These are phyloP conservation scores for Periconia macrospinosa DNA, from an alignment of 2,329 filamentous ascomycete genomes.

Conservation along the genomic window DNA sequence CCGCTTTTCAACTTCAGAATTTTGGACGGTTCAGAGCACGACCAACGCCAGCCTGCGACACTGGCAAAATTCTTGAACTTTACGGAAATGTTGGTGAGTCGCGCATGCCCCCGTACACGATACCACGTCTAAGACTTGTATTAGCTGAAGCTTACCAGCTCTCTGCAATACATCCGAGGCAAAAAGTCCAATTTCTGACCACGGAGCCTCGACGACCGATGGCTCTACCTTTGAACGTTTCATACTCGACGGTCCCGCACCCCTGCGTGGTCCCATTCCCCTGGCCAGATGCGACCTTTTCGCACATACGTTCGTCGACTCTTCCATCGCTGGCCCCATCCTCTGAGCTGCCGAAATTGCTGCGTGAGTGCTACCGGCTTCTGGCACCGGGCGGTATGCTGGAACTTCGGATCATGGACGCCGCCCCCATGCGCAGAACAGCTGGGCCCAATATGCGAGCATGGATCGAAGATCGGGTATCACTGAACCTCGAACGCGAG, in stretches of 20 bases:
- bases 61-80: slow-evolving; percentile 41
- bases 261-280: slow-evolving; percentile 55
- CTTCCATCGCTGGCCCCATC: slow-evolving; percentile 61
- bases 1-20: slow-evolving; percentile 51
- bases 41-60: slow-evolving; percentile 31
- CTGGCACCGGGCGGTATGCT: slow-evolving; percentile 60
- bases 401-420: slow-evolving; percentile 65
- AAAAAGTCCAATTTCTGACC: slow-evolving; percentile 42
- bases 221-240: slow-evolving; percentile 36
- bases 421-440: slow-evolving; percentile 58
- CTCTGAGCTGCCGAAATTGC: slow-evolving; percentile 58
- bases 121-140: slow-evolving; percentile 28
- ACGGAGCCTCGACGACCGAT: slow-evolving; percentile 36
- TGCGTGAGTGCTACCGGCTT: slow-evolving; percentile 60
- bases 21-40: slow-evolving; percentile 22
- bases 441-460: slow-evolving; percentile 60
- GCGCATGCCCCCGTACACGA: not conserved
- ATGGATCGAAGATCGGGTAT: slow-evolving; percentile 65
- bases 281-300: slow-evolving; percentile 35
- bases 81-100: slow-evolving; percentile 45
- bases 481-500: slow-evolving; percentile 60
- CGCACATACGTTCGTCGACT: slow-evolving; percentile 48
- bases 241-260: slow-evolving; percentile 33
- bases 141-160: slow-evolving; percentile 50
- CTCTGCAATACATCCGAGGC: slow-evolving; percentile 43